These are phyloP conservation scores for Rubroboletus satanas DNA, from an alignment of 768 basidiomycete genomes.

Conservation along the genomic window DNA sequence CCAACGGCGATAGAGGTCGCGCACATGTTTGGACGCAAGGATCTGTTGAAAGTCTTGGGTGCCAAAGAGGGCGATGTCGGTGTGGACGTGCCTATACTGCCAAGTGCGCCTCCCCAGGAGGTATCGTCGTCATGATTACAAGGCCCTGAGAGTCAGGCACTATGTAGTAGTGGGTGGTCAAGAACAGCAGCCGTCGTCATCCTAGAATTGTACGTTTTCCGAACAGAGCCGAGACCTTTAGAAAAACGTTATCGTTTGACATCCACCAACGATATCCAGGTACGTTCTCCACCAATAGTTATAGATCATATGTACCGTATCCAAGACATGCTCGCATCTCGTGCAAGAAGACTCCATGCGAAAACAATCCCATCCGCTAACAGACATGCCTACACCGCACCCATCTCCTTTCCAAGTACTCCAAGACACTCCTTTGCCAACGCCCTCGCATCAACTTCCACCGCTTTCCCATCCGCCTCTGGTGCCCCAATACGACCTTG, in stretches of 20 bases:
- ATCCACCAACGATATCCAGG: neutral
- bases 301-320: neutral
- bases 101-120: slow-evolving; percentile 6
- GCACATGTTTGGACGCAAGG: slow-evolving; percentile 59
- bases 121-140: neutral
- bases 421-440: slow-evolving; percentile 66
- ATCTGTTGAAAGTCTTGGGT: slow-evolving; percentile 54
- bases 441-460: slow-evolving; percentile 61
- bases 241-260: neutral
- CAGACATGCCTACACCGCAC: slow-evolving; percentile 31
- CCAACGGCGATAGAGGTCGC: slow-evolving; percentile 70
- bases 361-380: neutral
- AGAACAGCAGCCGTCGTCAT: neutral
- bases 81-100: slow-evolving; percentile 29
- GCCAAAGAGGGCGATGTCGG: slow-evolving; percentile 51
- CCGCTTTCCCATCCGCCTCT: slow-evolving; percentile 20
- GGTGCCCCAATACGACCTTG: slow-evolving; percentile 22
- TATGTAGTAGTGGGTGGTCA: neutral
- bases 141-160: neutral
- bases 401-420: slow-evolving; percentile 73
- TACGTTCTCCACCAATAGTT: neutral
- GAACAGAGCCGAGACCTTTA: neutral
- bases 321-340: neutral
- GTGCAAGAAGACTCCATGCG: neutral
- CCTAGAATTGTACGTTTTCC: neutral